Percentiles rank a stretch among this genome's conserved stretches.
These are phyloP conservation scores for Lactarius quietus DNA, from an alignment of 768 basidiomycete genomes.

Conservation along the genomic window DNA sequence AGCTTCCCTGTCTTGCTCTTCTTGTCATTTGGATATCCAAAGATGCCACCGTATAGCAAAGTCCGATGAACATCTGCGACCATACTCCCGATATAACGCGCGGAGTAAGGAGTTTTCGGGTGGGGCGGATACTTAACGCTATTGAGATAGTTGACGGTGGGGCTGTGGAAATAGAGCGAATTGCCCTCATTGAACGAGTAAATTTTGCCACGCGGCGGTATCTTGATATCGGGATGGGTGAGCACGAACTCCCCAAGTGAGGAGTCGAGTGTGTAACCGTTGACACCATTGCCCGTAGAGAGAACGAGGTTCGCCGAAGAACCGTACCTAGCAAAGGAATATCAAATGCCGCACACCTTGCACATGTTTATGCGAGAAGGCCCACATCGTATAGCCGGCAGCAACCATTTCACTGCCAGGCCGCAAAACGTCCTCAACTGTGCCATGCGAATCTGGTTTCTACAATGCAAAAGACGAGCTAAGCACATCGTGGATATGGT, in stretches of 20 bases:
- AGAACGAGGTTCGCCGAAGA: conserved; percentile 96
- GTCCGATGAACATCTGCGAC: conserved; percentile 98
- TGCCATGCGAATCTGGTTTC: conserved; percentile 75
- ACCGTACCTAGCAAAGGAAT: conserved; percentile 57
- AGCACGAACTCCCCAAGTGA: conserved; percentile 97
- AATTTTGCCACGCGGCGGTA: conserved; percentile 94
- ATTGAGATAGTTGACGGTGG: conserved; percentile 76
- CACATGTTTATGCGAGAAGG: conserved; percentile 18
- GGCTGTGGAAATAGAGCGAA: conserved; percentile 87
- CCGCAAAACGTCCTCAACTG: conserved; percentile 81
- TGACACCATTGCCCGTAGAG: conserved; percentile 92
- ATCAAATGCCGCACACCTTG: not conserved
- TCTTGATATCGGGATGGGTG: conserved; percentile 95
- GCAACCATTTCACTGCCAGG: conserved; percentile 98
- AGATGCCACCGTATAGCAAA: conserved; percentile 95
- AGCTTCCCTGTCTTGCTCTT: conserved; percentile 96
- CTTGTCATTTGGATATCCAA: conserved; percentile 97
- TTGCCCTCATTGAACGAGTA: conserved; percentile 99
- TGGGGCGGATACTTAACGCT: conserved; percentile 86
- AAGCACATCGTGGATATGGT: not conserved
- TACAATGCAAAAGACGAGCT: conserved; percentile 33
- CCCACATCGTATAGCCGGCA: conserved; percentile 94
- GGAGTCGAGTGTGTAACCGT: conserved; percentile 97
- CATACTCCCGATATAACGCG: conserved; percentile 97
- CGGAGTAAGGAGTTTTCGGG: conserved; percentile 82